Base-by-base conservation (phyloP, 371 early-diverging fungal species). In the Thermomucor indicae-seudaticae region DNA sequence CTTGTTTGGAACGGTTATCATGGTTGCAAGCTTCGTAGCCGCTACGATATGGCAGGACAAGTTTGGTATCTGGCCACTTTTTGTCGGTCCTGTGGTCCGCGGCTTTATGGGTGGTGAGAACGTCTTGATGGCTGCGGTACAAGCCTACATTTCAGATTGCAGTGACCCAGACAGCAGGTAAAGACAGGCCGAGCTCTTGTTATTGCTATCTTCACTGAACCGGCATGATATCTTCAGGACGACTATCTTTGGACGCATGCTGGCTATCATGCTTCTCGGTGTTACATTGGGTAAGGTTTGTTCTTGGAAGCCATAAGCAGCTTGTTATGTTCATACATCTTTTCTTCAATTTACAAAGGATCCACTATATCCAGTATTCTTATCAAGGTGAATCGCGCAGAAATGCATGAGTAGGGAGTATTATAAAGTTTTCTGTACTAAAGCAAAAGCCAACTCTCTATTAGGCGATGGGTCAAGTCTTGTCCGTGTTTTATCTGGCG, bases 81-180 rank as follows among this genome's bases (percentile, higher is more conserved):
- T 62, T 50, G 20, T 72, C 31, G 64, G 58, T 14, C 66, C 73
- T 2, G 17, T 68, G 5, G 12, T 70, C 10, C 64, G 64, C 6
- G 77, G 77, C 2, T n/a, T 68, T 7, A 17, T 72, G n/a, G 73
- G 55, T 24, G 67, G 73, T 34, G 70, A 70, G n/a, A 51, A 35
- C 14, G 55, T 64, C 2, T 11, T 67, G 7, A 43, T 66, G 39
- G 64, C 68, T 11, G 50, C 72, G 12, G 55, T 60, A 19, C 65
- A 72, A 12, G 67, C 69, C 0, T 76, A 76, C 38, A 60, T 76
- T 17, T 55, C 73, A 7, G 77, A 76, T 54, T 70, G 67, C 23
- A 76, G 73, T 19, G 42, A 55, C 4, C 40, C 56, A 20, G 31
- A 34, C 16, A 28, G 30, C 24, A 66, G 73, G 72, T 66, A 51